These are phyloP conservation scores for Syncephalis fuscata DNA, from an alignment of 371 early-diverging fungal species.

Conservation along the genomic window DNA sequence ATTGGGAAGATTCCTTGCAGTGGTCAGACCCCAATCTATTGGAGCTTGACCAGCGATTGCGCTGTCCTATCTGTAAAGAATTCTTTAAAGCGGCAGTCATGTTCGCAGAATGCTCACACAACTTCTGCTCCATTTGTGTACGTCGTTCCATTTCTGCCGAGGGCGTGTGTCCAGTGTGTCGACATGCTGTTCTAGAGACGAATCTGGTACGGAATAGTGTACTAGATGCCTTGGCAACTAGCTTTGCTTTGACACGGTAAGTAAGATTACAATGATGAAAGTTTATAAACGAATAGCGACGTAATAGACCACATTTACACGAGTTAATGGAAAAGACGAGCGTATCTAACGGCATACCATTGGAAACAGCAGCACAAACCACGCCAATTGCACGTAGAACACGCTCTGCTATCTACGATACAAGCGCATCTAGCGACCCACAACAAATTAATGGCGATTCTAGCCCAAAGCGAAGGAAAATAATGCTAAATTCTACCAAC, in stretches of 20 bases:
- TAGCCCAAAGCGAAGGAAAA: no score
- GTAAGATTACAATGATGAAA: background rate
- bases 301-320: background rate
- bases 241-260: slow-evolving; percentile 12
- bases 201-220: slow-evolving; percentile 21
- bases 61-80: slow-evolving; percentile 53
- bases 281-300: background rate
- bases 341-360: background rate
- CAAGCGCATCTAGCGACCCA: no score
- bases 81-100: slow-evolving; percentile 31
- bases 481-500: no score
- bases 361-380: background rate
- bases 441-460: no score
- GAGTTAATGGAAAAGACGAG: background rate
- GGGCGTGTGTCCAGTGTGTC: slow-evolving; percentile 34
- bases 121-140: slow-evolving; percentile 47
- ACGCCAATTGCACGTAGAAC: no score
- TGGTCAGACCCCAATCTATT: slow-evolving; percentile 24
- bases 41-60: slow-evolving; percentile 32
- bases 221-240: slow-evolving; percentile 21
- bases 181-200: slow-evolving; percentile 14
- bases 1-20: slow-evolving; percentile 29
- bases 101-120: slow-evolving; percentile 30
- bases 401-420: no score
- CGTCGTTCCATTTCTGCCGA: slow-evolving; percentile 30